Conservation (phyloP, 2,329 filamentous ascomycete species). For the Botryosphaeria agaves region DNA sequence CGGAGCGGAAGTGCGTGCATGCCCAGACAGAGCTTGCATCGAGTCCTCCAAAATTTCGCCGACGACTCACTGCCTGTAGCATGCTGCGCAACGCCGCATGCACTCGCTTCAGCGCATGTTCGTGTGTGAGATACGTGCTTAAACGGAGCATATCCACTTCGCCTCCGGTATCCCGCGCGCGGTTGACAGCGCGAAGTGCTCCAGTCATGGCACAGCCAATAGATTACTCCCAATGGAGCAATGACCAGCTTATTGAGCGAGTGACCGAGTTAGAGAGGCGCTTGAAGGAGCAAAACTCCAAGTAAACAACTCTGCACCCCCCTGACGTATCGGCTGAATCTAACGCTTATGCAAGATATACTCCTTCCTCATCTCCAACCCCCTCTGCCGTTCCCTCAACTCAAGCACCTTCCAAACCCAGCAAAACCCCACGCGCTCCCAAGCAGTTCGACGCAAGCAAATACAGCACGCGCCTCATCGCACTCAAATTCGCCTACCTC, state of each 20-base stretch:
- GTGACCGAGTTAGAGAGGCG: constrained; percentile 52
- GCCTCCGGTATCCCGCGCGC: too few relatives aligned
- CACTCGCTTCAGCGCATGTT: too few relatives aligned
- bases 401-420: constrained; percentile 11
- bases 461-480: constrained; percentile 71
- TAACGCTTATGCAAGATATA: constrained; percentile 2
- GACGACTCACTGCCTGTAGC: too few relatives aligned
- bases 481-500: constrained; percentile 85
- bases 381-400: constrained; percentile 4
- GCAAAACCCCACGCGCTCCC: constrained; percentile 23
- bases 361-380: constrained; percentile 2
- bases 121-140: too few relatives aligned
- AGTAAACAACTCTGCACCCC: background rate
- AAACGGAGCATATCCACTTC: too few relatives aligned
- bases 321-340: background rate
- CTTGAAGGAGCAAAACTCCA: constrained; percentile 37
- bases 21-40: too few relatives aligned
- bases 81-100: too few relatives aligned
- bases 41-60: too few relatives aligned
- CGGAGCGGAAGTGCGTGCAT: too few relatives aligned
- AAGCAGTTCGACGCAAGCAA: constrained; percentile 57
- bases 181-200: too few relatives aligned
- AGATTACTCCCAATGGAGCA: constrained; percentile 50
- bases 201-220: too few relatives aligned
- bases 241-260: constrained; percentile 47